phyloP scores from a whole-genome alignment of 805 yeast species.

The baker's yeast (Saccharomyces cerevisiae) region DNA sequence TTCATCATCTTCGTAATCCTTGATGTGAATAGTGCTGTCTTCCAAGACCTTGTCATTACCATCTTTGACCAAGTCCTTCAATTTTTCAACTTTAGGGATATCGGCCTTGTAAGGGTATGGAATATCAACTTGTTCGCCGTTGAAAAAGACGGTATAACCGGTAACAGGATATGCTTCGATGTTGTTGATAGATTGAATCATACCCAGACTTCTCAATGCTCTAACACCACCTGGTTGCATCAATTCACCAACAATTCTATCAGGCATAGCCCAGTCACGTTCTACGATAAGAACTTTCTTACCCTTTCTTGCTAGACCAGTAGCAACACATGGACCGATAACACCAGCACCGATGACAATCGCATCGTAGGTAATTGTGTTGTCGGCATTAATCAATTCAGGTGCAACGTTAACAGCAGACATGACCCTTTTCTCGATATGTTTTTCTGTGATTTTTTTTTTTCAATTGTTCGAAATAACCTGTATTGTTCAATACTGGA shows the following conservation, averaged over 20 bases:
- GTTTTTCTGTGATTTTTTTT: not conserved
- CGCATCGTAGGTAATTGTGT: constrained; percentile 51
- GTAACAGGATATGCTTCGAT: constrained; percentile 61
- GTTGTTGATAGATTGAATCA: constrained; percentile 47
- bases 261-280: constrained; percentile 87
- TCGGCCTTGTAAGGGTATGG: constrained; percentile 64
- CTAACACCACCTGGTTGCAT: constrained; percentile 95
- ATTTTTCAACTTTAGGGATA: constrained; percentile 38
- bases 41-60: constrained; percentile 50
- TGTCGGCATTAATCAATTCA: constrained; percentile 25
- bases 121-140: constrained; percentile 48
- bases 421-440: not conserved
- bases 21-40: constrained; percentile 40
- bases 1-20: constrained; percentile 52
- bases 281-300: constrained; percentile 68
- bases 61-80: constrained; percentile 46
- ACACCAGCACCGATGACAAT: constrained; percentile 98
- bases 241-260: constrained; percentile 93
- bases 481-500: not conserved
- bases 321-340: constrained; percentile 88
- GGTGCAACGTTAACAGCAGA: not conserved
- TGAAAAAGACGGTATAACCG: constrained; percentile 75
- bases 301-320: constrained; percentile 84
- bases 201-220: constrained; percentile 73
- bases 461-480: not conserved